Base-by-base conservation (phyloP, 2,329 filamentous ascomycete species). In the Alternaria longipes region DNA sequence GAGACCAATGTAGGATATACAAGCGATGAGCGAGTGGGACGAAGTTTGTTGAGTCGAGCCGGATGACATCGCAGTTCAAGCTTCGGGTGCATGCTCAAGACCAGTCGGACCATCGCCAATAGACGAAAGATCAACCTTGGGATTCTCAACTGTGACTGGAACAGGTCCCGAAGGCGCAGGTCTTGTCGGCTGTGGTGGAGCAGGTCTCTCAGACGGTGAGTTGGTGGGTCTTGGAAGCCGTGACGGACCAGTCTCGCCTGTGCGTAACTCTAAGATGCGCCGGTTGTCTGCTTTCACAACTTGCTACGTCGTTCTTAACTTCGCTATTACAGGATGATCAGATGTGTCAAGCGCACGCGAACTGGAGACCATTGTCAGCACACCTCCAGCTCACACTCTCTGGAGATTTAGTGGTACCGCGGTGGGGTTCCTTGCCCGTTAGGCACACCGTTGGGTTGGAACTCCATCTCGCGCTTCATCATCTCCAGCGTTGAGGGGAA, bases 401-500 rank as follows among this genome's bases (percentile, higher is more conserved):
- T 53, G 59, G 16, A 34, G 38, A 60, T 26, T 51, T 73, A 78
- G 41, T 79, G 76, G 69, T 78, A 79, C 63, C 76, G 69, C 59
- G 76, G 76, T 36, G 76, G 75, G 55, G 74, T 71, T 24, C 69
- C 69, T 54, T 74, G 68, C 22, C 71, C 73, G 42, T 70, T 76
- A 8, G 70, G 67, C 42, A 56, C 69, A 28, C 67, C 69, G 42
- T 70, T 71, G 30, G 67, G 70, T 52, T 73, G 68, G 67, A 73
- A 77, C 62, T 78, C 77, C 55, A 79, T 66, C 64, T 80, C 79
- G 24, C 77, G 67, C 62, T 76, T 75, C 84, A 86, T 85, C 26
- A 82, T 78, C 32, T 84, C 83, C 26, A 85, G 76, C 16, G 83
- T 85, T 24, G 78, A 73, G 5, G 84, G 83, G 72, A 86, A 86